Percentiles rank a stretch among this genome's conserved stretches.
phyloP scores from a whole-genome alignment of 75 land plant species.

The Azolla pinnata region DNA sequence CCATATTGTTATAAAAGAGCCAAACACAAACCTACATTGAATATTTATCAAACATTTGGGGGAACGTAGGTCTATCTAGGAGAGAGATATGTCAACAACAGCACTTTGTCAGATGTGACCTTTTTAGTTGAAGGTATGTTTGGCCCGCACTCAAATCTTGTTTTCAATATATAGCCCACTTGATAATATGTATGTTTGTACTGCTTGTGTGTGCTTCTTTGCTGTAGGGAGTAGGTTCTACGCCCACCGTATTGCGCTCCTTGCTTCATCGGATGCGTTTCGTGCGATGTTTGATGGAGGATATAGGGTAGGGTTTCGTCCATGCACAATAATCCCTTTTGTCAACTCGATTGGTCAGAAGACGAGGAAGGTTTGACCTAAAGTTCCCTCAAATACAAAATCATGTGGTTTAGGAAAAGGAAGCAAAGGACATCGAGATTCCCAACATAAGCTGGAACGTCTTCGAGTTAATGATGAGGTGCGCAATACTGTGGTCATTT shows the following conservation, averaged over 20 bases:
- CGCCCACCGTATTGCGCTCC: constrained; percentile 86
- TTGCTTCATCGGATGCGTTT: constrained; percentile 97
- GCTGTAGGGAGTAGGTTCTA: constrained; percentile 70
- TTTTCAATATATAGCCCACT: no score
- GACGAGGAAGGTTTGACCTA: no score
- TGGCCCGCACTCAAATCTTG: no score
- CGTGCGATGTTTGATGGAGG: constrained; percentile 99
- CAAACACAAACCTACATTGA: no score
- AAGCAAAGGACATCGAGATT: constrained; percentile 87
- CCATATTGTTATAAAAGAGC: no score
- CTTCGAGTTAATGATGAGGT: constrained; percentile 99
- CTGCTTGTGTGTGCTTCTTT: no score
- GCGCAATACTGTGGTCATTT: no score
- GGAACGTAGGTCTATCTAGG: constrained; percentile 95
- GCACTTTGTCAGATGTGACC: constrained; percentile 80
- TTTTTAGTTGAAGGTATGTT: constrained; percentile 82
- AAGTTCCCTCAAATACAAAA: no score
- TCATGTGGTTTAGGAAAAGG: constrained; percentile 74
- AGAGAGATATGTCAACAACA: constrained; percentile 81
- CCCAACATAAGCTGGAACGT: constrained; percentile 98
- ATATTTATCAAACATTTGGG: no score
- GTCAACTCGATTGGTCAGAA: no score
- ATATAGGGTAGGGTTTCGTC: constrained; percentile 86
- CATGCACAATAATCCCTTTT: no score
- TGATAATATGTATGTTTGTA: neutral